Percentiles rank a stretch among this genome's conserved stretches.
phyloP scores from a whole-genome alignment of 2,329 filamentous ascomycete genomes.

The Diaporthe amygdali region DNA sequence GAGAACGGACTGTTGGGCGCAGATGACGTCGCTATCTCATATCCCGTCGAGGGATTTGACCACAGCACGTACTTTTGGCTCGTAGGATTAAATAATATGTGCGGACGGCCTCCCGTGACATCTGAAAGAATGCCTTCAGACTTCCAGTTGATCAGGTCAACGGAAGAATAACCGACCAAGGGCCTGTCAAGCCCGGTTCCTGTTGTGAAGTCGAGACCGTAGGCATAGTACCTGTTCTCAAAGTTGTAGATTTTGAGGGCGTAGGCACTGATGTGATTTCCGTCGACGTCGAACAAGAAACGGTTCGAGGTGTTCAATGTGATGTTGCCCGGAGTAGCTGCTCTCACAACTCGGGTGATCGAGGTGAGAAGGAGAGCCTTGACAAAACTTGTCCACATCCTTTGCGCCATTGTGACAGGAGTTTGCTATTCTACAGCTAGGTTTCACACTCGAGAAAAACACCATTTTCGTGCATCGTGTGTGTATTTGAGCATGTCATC shows the following conservation, averaged over 20 bases:
- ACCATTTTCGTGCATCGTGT: not conserved
- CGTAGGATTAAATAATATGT: slow-evolving; percentile 9
- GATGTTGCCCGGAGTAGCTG: not conserved
- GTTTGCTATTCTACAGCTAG: not conserved
- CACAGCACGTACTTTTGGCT: slow-evolving; percentile 17
- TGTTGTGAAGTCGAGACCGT: slow-evolving; percentile 18
- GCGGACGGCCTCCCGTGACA: not conserved
- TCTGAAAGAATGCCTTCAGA: slow-evolving; percentile 11
- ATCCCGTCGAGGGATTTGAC: slow-evolving; percentile 9
- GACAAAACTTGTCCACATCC: not conserved
- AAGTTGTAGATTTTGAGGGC: slow-evolving; percentile 18
- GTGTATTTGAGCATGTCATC: not conserved
- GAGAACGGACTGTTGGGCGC: slow-evolving; percentile 9
- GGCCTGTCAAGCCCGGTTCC: not conserved
- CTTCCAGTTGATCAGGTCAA: slow-evolving; percentile 19
- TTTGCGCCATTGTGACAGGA: not conserved
- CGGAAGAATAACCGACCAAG: slow-evolving; percentile 13
- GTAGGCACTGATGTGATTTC: slow-evolving; percentile 21
- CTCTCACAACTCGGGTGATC: not conserved
- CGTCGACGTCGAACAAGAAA: slow-evolving; percentile 16
- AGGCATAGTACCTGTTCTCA: slow-evolving; percentile 19
- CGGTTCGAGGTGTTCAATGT: not conserved
- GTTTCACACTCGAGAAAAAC: not conserved
- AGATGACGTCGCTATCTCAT: slow-evolving; percentile 13
- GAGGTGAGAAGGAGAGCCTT: not conserved